These are phyloP conservation scores for Cucumis cinereus DNA, from an alignment of 306 rosid genomes.

Conservation along the genomic window DNA sequence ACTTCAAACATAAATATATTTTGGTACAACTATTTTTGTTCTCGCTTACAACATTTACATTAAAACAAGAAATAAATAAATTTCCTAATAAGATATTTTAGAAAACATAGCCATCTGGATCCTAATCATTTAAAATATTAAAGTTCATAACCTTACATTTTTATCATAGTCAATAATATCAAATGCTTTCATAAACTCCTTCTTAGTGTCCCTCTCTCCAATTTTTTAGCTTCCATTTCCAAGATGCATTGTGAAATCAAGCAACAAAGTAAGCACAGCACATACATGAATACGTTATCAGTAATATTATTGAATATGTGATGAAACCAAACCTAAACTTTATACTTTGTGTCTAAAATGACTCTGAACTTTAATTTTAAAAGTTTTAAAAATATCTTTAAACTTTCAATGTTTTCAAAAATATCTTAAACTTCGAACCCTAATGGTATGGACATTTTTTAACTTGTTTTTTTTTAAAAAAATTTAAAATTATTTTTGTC, in stretches of 20 bases:
- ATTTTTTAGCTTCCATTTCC: conserved; percentile 22
- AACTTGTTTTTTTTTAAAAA: too few relatives aligned
- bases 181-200: conserved; percentile 94
- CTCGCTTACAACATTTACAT: not conserved
- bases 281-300: too few relatives aligned
- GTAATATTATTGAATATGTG: too few relatives aligned
- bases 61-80: not conserved
- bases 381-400: too few relatives aligned
- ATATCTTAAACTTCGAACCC: too few relatives aligned
- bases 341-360: too few relatives aligned
- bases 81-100: not conserved
- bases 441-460: too few relatives aligned
- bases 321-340: too few relatives aligned
- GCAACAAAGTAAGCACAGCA: too few relatives aligned
- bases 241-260: not conserved
- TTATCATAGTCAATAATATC: conserved; percentile 61
- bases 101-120: not conserved
- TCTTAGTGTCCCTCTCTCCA: conserved; percentile 91
- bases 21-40: not conserved
- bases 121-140: not conserved
- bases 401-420: too few relatives aligned
- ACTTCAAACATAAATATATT: not conserved
- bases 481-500: too few relatives aligned
- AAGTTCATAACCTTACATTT: conserved; percentile 34
- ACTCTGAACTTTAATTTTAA: too few relatives aligned